Base-by-base conservation (phyloP, 805 yeast species). In the Candida ulmi region DNA sequence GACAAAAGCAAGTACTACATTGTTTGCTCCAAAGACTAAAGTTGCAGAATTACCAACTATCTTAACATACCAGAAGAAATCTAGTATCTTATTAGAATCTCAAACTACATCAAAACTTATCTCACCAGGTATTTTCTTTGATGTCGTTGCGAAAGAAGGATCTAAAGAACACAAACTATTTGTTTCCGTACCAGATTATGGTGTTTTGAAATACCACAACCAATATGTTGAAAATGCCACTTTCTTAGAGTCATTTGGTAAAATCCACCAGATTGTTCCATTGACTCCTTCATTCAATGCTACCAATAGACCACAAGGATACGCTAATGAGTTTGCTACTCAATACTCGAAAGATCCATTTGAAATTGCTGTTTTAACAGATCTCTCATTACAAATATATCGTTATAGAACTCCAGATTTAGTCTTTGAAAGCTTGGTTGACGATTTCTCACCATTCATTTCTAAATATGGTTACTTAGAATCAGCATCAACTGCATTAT, bases 111-210 rank as follows among this genome's bases (percentile, higher is more conserved):
- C 84, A 19, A 71, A 75, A 25, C 67, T 90, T 11, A 68, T 87
- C 24, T 78, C 95, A 17, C 96, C 96, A 1, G 95, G 95, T n/a
- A 80, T 88, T 4, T 90, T 80, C 52, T 70, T 90, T 44, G 82
- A 86, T 30, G 84, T 82, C 11, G 72, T 75, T 37, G 65, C 44
- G 11, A 55, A 55, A 35, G 47, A 47, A 15, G 50, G 43, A 8
- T 16, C 39, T 3, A 37, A 46, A 13, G 54, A 59, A n/a, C 62
- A 74, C 43, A 72, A 73, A 39, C 61, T 87, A 17, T 88, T 84
- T 58, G 80, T 83, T 3, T 71, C 91, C 35, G 82, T 88, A 8
- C 83, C 93, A 8, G 96, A 93, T 60, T 81, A 86, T 54, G 96
- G 96, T 32, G 71, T 84, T 31, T 65, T 88, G 46, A 88, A 87